Conservation (phyloP, 345 rosid genomes). For the Populus pruinosa region DNA sequence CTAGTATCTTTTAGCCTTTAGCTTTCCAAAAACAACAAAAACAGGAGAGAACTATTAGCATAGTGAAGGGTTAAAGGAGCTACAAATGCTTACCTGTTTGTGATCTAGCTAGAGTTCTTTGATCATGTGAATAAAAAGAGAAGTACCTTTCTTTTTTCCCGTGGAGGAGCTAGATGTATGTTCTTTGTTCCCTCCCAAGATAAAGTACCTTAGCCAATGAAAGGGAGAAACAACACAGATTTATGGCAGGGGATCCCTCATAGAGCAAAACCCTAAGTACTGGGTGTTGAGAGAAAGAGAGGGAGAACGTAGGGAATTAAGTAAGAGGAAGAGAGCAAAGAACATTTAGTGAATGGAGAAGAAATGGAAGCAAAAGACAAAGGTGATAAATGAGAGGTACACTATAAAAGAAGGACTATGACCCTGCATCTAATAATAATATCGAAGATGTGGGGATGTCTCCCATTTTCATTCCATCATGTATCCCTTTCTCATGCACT, state of each 20-base stretch:
- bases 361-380: conserved; percentile 72
- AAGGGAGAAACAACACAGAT: conserved; percentile 16
- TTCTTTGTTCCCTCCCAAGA: conserved; percentile 29
- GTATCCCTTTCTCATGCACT: conserved; percentile 36
- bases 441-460: conserved; percentile 53
- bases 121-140: conserved; percentile 32
- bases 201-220: conserved; percentile 27
- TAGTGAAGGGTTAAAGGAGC: conserved; percentile 11
- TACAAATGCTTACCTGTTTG: conserved; percentile 29
- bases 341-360: conserved; percentile 49
- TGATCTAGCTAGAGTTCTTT: conserved; percentile 34
- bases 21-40: conserved; percentile 25
- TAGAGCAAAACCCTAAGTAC: conserved; percentile 45
- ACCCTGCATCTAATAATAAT: conserved; percentile 73
- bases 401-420: conserved; percentile 61
- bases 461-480: conserved; percentile 38
- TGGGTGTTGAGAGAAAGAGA: conserved; percentile 4
- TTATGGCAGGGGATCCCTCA: conserved; percentile 13
- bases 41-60: conserved; percentile 12
- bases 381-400: conserved; percentile 59
- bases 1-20: conserved; percentile 32
- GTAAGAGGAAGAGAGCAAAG: conserved; percentile 21
- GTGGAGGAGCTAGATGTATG: conserved; percentile 11
- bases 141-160: conserved; percentile 22
- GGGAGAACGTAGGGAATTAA: conserved; percentile 14